Evolutionary conservation across 768 basidiomycete species (phyloP), one percentile per base, ranked within the genome.

Genomic region (Xanthoconium stramineum): DNA sequence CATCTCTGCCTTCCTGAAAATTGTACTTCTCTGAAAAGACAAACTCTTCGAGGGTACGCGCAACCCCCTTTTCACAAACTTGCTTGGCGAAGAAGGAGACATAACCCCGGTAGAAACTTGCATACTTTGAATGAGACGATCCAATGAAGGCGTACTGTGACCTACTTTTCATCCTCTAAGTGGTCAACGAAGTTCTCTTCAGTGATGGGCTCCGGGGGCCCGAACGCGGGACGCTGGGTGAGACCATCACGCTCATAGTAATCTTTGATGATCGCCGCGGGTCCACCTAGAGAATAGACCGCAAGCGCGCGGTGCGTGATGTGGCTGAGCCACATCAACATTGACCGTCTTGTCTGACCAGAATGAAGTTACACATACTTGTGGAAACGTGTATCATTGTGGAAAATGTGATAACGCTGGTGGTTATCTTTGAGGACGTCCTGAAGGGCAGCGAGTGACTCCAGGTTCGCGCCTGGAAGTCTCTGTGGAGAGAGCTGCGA

Each of bases 381-480:
- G 72, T 84, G 83, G 54, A 80, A 79, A 0, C 71, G 59, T 32
- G 44, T 55, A 19, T 78, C 62, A 50, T 82, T 78, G 63, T 78
- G 76, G 65, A 78, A 85, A 12, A 78, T 72, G 51, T 85, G 82
- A 64, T 73, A 71, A 46, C 69, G 74, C 30, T 68, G 65, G 47
- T 83, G 77, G 52, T 81, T 81, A 5, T 83, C 80, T 55, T 76
- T 78, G 47, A 84, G 68, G 10, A 24, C 24, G 24, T 24, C 24
- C 24, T 24, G 24, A 24, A 24, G 24, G 24, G 24, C 24, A 24
- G 24, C 45, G 19, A 70, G 60, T 2, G 71, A 60, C 32, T 65
- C 61, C 1, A 43, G 6, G 11, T 51, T 65, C 20, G 66, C 51
- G 5, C 75, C 71, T 0, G 71, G 65, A 0, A 66, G 30, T 29